These are phyloP conservation scores for Planoprotostelium fungivorum DNA, from an alignment of 78 protist species.

Conservation along the genomic window DNA sequence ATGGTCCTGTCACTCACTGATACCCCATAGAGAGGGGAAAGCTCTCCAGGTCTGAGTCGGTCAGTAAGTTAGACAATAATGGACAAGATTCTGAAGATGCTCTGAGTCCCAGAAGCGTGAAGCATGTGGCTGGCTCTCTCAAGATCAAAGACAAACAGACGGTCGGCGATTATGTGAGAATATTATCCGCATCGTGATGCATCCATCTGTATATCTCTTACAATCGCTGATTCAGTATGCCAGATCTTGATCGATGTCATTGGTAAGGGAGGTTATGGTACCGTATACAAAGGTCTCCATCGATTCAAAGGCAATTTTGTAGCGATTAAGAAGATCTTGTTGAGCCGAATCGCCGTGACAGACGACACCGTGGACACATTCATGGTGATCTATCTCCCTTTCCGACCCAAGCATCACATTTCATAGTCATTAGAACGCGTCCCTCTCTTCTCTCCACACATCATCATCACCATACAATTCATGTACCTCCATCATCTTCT, in stretches of 20 bases:
- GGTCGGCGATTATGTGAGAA: background rate
- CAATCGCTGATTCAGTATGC: background rate
- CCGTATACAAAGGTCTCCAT: slow-evolving; percentile 61
- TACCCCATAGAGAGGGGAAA: too few relatives aligned
- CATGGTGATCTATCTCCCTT: background rate
- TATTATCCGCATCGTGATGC: background rate
- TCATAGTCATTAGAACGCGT: too few relatives aligned
- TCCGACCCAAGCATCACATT: background rate
- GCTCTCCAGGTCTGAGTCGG: too few relatives aligned
- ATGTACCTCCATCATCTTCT: too few relatives aligned
- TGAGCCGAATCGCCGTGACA: background rate
- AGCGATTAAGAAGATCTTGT: slow-evolving; percentile 45
- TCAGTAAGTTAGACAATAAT: too few relatives aligned
- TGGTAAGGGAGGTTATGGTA: slow-evolving; percentile 69
- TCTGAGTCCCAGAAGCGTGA: background rate
- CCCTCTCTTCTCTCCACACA: too few relatives aligned
- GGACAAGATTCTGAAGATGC: too few relatives aligned
- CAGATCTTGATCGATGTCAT: slow-evolving; percentile 57
- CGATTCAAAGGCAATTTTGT: slow-evolving; percentile 41
- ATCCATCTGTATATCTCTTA: background rate
- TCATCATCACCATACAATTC: too few relatives aligned
- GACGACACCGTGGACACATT: background rate
- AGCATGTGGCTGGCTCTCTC: background rate
- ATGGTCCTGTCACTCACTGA: too few relatives aligned
- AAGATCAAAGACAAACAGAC: background rate